Evolutionary conservation across 768 basidiomycete genomes (phyloP).

Genomic region (Pleurotus eryngii): DNA sequence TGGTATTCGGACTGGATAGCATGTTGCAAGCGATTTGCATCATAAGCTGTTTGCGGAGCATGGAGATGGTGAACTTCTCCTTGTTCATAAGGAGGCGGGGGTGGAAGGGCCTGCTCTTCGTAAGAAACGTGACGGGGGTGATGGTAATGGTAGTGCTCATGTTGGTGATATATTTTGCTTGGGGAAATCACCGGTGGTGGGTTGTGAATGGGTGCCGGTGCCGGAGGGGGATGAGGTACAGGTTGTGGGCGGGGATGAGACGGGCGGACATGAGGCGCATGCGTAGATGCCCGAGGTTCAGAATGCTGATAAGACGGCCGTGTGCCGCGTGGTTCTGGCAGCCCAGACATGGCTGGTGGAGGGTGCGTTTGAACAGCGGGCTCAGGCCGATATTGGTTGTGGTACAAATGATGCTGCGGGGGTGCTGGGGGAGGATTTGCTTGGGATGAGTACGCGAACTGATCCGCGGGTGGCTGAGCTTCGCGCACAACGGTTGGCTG

Average conservation of each 20-base stretch:
- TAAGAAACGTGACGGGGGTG: background rate
- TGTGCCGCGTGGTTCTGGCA: no score
- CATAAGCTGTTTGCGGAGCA: no score
- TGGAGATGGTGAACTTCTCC: no score
- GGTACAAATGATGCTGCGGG: no score
- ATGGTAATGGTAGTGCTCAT: conserved; percentile 12
- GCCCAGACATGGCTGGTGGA: background rate
- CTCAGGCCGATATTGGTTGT: conserved; percentile 1
- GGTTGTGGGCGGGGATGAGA: background rate
- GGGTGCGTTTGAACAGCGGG: conserved; percentile 5
- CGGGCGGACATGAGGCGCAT: no score
- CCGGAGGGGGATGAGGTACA: conserved; percentile 7
- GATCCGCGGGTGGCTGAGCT: no score
- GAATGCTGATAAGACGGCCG: no score
- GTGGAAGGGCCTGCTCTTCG: conserved; percentile 8
- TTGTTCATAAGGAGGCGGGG: conserved; percentile 12
- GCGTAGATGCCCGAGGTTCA: no score
- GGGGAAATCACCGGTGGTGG: conserved; percentile 4
- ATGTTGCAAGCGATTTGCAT: no score
- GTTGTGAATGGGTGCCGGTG: conserved; percentile 7
- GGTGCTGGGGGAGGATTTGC: background rate
- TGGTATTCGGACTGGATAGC: no score
- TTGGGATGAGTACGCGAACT: background rate
- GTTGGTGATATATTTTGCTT: conserved; percentile 9
- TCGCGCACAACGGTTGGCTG: no score